Percentiles rank a stretch among this genome's conserved stretches.
Conservation (phyloP, 176 grass and related monocot species). For the Triticum urartu region DNA sequence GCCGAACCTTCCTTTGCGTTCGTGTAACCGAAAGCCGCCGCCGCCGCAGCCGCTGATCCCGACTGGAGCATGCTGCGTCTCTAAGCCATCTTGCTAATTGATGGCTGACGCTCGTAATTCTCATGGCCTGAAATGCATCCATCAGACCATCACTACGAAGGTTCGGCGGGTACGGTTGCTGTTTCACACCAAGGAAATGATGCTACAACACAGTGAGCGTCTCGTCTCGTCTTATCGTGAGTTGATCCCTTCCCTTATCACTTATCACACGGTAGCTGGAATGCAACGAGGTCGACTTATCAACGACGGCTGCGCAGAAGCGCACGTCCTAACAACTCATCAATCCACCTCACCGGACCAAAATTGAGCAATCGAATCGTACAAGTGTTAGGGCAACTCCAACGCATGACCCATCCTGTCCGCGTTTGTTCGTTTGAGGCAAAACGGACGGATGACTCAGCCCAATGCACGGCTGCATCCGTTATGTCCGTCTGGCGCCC, state of each 20-base stretch:
- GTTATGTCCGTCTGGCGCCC: too few relatives aligned
- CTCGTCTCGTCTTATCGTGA: too few relatives aligned
- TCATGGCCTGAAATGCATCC: not conserved
- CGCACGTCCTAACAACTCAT: not conserved
- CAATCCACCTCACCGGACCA: too few relatives aligned
- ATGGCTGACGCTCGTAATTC: not conserved
- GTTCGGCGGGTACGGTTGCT: not conserved
- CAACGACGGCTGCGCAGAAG: not conserved
- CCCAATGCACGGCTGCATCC: too few relatives aligned
- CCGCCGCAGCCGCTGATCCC: not conserved
- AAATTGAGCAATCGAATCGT: too few relatives aligned
- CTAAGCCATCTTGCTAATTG: not conserved
- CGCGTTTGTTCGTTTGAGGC: too few relatives aligned
- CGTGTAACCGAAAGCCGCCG: not conserved
- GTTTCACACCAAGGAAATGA: constrained; percentile 3
- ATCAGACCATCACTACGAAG: not conserved
- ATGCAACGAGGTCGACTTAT: not conserved
- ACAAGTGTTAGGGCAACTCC: too few relatives aligned
- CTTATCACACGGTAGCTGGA: not conserved
- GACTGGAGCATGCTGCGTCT: not conserved
- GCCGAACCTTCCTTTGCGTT: not conserved
- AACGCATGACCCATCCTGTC: too few relatives aligned
- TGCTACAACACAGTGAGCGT: not conserved
- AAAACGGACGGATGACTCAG: too few relatives aligned
- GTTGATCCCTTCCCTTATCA: constrained; percentile 24